Conservation (phyloP, 192 early-diverging fungal species). For the Backusella sp. region DNA sequence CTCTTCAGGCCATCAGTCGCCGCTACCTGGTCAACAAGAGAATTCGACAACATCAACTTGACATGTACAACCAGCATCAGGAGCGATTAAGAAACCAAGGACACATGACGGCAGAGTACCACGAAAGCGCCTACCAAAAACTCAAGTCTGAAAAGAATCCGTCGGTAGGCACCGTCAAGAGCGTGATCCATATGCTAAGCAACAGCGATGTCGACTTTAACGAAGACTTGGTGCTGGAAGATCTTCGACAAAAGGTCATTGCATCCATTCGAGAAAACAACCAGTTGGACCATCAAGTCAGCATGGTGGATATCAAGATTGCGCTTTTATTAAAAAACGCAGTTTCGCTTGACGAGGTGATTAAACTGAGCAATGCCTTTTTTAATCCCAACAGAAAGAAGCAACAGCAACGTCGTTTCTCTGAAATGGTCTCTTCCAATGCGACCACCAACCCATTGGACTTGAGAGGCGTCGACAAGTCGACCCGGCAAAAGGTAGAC, state of each 20-base stretch:
- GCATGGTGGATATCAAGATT: slow-evolving; percentile 94
- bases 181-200: slow-evolving; percentile 86
- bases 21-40: slow-evolving; percentile 63
- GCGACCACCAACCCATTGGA: slow-evolving; percentile 49
- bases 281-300: slow-evolving; percentile 71
- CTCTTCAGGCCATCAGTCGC: slow-evolving; percentile 67
- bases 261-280: slow-evolving; percentile 89
- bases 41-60: slow-evolving; percentile 57
- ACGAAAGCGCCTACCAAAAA: slow-evolving; percentile 64
- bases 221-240: slow-evolving; percentile 81
- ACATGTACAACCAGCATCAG: slow-evolving; percentile 50
- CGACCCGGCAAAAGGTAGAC: slow-evolving; percentile 70
- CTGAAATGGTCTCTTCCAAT: slow-evolving; percentile 36
- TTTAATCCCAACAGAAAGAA: slow-evolving; percentile 27
- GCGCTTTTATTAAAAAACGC: slow-evolving; percentile 94
- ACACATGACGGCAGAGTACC: slow-evolving; percentile 30
- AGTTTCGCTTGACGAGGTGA: slow-evolving; percentile 93
- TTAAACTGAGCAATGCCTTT: slow-evolving; percentile 47
- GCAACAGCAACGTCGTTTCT: slow-evolving; percentile 48
- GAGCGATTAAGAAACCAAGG: not conserved
- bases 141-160: slow-evolving; percentile 64
- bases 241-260: slow-evolving; percentile 82
- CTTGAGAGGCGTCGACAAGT: slow-evolving; percentile 83
- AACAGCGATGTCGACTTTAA: slow-evolving; percentile 92
- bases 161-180: slow-evolving; percentile 76